These are phyloP conservation scores for Erigeron canadensis DNA, from an alignment of 129 eudicot genomes.

Conservation along the genomic window DNA sequence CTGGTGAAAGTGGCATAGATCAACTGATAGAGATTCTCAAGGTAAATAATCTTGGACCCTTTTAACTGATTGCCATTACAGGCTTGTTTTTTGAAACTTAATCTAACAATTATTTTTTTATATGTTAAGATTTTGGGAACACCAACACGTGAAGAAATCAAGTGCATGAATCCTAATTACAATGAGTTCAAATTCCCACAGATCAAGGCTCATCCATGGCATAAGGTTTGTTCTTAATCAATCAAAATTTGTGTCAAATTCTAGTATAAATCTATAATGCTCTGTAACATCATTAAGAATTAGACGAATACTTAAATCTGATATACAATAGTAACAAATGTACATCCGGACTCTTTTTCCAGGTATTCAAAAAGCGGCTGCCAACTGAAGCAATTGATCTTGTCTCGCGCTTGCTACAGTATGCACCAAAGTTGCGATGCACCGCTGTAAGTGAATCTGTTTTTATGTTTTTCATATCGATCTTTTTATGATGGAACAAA, in stretches of 20 bases:
- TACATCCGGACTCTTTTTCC: slow-evolving; percentile 1
- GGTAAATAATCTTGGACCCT: slow-evolving; percentile 33
- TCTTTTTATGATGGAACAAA: background rate
- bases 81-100: background rate
- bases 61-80: background rate
- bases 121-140: slow-evolving; percentile 73
- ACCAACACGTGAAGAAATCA: slow-evolving; percentile 96
- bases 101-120: background rate
- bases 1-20: slow-evolving; percentile 99
- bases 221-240: slow-evolving; percentile 58
- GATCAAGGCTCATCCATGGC: slow-evolving; percentile 99
- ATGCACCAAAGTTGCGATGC: slow-evolving; percentile 86
- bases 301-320: background rate
- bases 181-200: slow-evolving; percentile 93
- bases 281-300: background rate
- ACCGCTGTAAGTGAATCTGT: slow-evolving; percentile 66
- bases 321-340: background rate
- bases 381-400: slow-evolving; percentile 93
- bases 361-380: slow-evolving; percentile 88
- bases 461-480: background rate
- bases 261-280: background rate
- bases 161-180: slow-evolving; percentile 98
- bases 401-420: slow-evolving; percentile 87
- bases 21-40: slow-evolving; percentile 93
- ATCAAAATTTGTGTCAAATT: background rate